Conservation (phyloP, 768 basidiomycete genomes). For the Suillus occidentalis region DNA sequence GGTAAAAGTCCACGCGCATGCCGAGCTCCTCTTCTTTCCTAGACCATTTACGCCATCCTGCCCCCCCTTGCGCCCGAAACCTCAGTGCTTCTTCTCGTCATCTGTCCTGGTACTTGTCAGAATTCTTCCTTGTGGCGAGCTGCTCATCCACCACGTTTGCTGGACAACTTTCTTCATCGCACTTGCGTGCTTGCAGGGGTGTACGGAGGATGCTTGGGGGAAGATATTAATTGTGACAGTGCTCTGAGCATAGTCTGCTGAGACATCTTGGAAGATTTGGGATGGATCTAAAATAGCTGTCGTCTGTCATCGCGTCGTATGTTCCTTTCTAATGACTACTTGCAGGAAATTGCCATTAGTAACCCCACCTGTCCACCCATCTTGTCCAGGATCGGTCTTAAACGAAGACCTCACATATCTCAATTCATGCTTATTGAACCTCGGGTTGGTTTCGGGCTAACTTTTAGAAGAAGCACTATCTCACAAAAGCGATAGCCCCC, state of each 20-base stretch:
- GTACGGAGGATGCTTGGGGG: conserved; percentile 91
- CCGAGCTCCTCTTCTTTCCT: conserved; percentile 70
- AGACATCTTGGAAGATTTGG: conserved; percentile 69
- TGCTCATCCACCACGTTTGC: conserved; percentile 79
- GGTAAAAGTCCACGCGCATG: conserved; percentile 96
- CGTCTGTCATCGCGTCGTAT: conserved; percentile 98
- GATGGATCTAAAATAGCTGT: conserved; percentile 93
- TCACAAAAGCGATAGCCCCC: no score
- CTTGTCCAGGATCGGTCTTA: no score
- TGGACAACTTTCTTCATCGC: conserved; percentile 97
- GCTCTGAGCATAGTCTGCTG: conserved; percentile 95
- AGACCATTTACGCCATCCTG: conserved; percentile 38
- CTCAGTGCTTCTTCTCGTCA: conserved; percentile 75
- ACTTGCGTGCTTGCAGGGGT: conserved; percentile 86
- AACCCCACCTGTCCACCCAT: no score
- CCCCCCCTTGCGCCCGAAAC: conserved; percentile 69
- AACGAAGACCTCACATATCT: no score
- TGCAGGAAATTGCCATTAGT: conserved; percentile 82
- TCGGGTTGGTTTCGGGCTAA: no score
- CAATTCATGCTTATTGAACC: no score
- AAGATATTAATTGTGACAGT: conserved; percentile 98
- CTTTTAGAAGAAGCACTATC: no score
- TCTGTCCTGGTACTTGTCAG: conserved; percentile 38
- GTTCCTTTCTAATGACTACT: conserved; percentile 63
- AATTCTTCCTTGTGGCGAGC: conserved; percentile 59